phyloP scores from a whole-genome alignment of 2,329 filamentous ascomycete genomes.

The Aspergillus sp. region DNA sequence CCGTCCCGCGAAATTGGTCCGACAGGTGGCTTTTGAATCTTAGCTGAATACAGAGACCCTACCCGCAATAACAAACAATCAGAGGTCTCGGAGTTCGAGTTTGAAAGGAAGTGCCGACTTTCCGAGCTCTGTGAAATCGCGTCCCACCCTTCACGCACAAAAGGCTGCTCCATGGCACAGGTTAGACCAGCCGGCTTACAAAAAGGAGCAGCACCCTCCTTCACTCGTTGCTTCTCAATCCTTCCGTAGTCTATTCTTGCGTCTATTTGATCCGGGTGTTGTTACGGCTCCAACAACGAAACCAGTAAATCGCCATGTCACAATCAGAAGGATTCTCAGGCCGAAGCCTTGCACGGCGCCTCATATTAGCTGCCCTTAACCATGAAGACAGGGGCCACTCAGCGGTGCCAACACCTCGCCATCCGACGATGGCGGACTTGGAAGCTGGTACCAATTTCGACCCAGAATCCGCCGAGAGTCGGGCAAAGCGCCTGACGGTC shows the following conservation, averaged over 20 bases:
- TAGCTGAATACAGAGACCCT: background rate
- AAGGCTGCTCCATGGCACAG: slow-evolving; percentile 1
- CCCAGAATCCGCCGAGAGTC: slow-evolving; percentile 4
- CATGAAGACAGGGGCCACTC: slow-evolving; percentile 28
- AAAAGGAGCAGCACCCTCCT: slow-evolving; percentile 1
- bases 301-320: slow-evolving; percentile 3
- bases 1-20: slow-evolving; percentile 2
- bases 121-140: background rate
- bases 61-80: slow-evolving; percentile 2
- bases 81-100: background rate
- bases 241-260: background rate
- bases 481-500: slow-evolving; percentile 18
- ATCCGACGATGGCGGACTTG: background rate
- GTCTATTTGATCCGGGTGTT: background rate
- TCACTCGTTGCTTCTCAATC: background rate
- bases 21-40: background rate
- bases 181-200: background rate
- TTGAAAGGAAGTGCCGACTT: background rate
- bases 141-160: background rate
- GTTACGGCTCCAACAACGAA: background rate
- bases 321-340: slow-evolving; percentile 1
- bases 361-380: slow-evolving; percentile 25
- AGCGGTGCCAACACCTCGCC: slow-evolving; percentile 5
- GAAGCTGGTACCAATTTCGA: background rate
- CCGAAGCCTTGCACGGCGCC: slow-evolving; percentile 19